Conservation (phyloP, 2,329 filamentous ascomycete species). For the Arthrinium phaeospermum region DNA sequence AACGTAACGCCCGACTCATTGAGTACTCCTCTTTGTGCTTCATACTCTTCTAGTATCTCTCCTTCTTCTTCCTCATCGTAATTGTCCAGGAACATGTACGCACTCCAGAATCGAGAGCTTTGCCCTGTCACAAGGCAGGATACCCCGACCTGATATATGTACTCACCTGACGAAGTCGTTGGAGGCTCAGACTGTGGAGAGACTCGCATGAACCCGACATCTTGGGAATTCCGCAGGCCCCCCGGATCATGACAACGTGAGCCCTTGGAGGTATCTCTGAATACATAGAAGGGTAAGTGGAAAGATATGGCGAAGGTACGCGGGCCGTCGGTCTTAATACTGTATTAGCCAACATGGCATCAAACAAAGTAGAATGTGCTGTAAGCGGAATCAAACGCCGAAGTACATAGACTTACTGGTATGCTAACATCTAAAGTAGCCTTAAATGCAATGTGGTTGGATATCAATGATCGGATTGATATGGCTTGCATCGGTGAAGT, state of each 20-base stretch:
- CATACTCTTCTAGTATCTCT: neutral
- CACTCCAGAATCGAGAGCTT: neutral
- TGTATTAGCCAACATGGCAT: neutral
- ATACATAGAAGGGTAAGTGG: neutral
- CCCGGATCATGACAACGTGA: rapidly evolving
- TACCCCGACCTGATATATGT: neutral
- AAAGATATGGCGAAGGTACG: neutral
- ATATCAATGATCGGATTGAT: neutral
- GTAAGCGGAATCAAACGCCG: too few relatives aligned
- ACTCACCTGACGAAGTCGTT: neutral
- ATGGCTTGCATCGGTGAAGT: neutral
- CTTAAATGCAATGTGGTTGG: neutral
- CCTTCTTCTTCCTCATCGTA: neutral
- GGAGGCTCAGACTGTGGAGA: rapidly evolving
- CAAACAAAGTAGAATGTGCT: too few relatives aligned
- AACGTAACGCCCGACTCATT: neutral
- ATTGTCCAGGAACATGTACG: neutral
- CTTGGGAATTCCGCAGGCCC: too few relatives aligned
- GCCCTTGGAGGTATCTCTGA: neutral
- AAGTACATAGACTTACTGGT: too few relatives aligned
- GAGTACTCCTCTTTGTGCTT: too few relatives aligned
- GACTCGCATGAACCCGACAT: neutral
- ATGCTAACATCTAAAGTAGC: neutral
- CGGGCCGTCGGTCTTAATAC: neutral
- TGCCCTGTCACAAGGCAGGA: neutral